Base-by-base conservation (phyloP, 2,329 filamentous ascomycete species). In the Aspergillus proliferans region DNA sequence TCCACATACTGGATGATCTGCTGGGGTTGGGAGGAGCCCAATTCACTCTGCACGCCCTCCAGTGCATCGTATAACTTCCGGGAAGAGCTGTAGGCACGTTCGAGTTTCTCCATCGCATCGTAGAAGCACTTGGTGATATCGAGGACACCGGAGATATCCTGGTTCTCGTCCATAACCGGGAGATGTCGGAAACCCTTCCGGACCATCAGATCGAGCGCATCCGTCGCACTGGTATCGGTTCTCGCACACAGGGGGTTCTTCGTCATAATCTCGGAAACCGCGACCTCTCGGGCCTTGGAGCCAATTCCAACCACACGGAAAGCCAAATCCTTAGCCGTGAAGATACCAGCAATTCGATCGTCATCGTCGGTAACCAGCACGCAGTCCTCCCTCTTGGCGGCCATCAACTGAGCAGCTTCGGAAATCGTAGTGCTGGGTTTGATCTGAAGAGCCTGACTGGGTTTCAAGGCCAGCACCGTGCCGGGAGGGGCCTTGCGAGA, bases 111-210 rank as follows among this genome's bases (percentile, higher is more conserved):
- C 93, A 98, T 98, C 40, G 93, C 93, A 73, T 98, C 93, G 73
- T 98, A 98, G 72, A 98, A 98, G 74, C 93, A 98, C 74, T 97
- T 98, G 49, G 93, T 98, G 62, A 98, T 98, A 71, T 98, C 93
- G 47, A 98, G 77, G 58, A 98, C 91, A 76, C 93, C 93, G 6
- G 91, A 95, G 54, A 98, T 98, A 66, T 98, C 92, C 72, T 98
- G 93, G 71, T 98, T 97, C 76, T 98, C 93, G 71, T 98, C 93
- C 93, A 98, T 98, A 57, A 98, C 93, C 3, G 93, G 93, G 65
- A 98, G 72, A 76, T 98, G 93, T 60, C 93, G 84, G 78, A 98
- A 98, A 15, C 93, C 93, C 75, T 97, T 97, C 60, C 92, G 82
- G 49, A 98, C 93, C 93, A 98, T 98, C 50, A 97, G 79, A 71